Base-by-base conservation (phyloP, 306 rosid species). In the Prunus mira region DNA sequence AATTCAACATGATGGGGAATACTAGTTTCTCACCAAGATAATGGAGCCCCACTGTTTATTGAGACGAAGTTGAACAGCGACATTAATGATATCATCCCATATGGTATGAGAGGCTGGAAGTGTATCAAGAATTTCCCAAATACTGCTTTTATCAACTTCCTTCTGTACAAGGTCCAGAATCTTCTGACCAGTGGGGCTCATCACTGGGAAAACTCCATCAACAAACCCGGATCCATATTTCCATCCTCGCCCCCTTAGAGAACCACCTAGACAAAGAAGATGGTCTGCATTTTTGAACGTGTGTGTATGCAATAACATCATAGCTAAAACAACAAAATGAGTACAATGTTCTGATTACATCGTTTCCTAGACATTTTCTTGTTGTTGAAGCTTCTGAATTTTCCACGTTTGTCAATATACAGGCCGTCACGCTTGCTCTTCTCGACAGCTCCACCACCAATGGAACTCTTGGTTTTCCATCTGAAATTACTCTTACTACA, bases 221-320 rank as follows among this genome's bases (percentile, higher is more conserved):
- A 95, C 97, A 83, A 95, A 95, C 6, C 98, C 98, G 46, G 98
- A 95, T 82, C 98, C 98, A 46, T 84, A 92, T 81, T 90, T 89
- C 97, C 97, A 95, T 62, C 98, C 97, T 58, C 86, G 77, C 71
- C 98, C 97, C 81, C 98, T 89, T 79, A 92, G 69, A 71, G 98
- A 95, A 80, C 98, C 98, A 84, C 97, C 98, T 95, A 81, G 25
- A 55, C 75, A 84, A 10, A 73, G 17, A 63, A 60, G 27, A 78
- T n/a, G 13, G 22, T 61, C 73, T 17, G 38, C 79, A 60, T 56
- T 52, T 52, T 79, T 81, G 55, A 74, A 82, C 67, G 74, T 68
- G 65, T 57, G 54, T 50, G 45, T 28, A 63, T 5, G 28, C 41
- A 41, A 46, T 46, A 76, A 85, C 32, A 60, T 70, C 51, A 18